Base-by-base conservation (phyloP, 1,284 basidiomycete species). In the Pseudozyma pruni region DNA sequence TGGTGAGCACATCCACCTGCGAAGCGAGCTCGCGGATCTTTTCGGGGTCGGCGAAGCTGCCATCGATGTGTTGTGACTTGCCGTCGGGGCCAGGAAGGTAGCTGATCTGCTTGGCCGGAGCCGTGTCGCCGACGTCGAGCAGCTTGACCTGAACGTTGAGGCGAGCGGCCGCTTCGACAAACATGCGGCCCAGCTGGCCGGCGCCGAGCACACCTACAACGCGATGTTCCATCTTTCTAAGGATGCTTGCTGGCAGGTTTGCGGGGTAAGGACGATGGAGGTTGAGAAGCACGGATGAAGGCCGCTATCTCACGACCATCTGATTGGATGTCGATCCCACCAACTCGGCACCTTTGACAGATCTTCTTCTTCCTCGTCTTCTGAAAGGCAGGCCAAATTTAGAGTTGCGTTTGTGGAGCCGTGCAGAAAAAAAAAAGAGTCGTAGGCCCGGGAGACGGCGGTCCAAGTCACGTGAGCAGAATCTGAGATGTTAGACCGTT, bases 161-260 rank as follows among this genome's bases (percentile, higher is more conserved):
- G 33, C 94, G 87, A 10, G 93, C 90, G 1, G 95, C 95, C 0
- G 95, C 90, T 44, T 91, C 90, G 9, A 90, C 92, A 35, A 99
- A 88, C 95, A 99, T 98, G 38, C 96, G 93, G 42, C 96, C 96
- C 16, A 99, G 89, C 84, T 98, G 95, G 75, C 95, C 95, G 45
- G 95, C 96, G 74, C 95, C 95, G 11, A 79, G 72, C 42, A 80
- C 76, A 40, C 78, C 78, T 8, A 79, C 77, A 10, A 72, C 64
- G 9, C 69, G 43, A 31, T 47, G 39, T 39, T 76, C 72, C 75
- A 76, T 76, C 35, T 54, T 51, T n/a, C 32, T 34, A 20, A 17
- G 7, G n/a, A 10, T 34, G 39, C 22, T n/a, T n/a, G n/a, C n/a
- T n/a, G 9, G 29, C 23, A 14, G 14, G 39, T 32, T 32, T 42